Conservation (phyloP, 345 rosid genomes). For the Chamaenerion angustifolium region DNA sequence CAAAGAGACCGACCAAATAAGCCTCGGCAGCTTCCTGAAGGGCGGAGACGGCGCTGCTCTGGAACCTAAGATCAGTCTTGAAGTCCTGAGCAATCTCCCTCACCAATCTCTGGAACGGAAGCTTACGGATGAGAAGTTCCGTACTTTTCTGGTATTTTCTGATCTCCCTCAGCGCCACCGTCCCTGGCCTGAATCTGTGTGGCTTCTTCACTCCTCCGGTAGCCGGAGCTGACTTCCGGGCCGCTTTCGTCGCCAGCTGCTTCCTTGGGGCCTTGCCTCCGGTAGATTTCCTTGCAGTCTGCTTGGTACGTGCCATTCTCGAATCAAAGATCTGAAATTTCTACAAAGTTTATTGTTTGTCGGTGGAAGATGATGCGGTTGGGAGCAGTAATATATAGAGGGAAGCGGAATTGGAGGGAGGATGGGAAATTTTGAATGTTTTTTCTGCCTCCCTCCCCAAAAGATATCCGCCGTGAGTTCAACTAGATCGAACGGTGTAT, state of each 20-base stretch:
- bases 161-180: constrained; percentile 40
- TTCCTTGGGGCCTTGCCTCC: constrained; percentile 56
- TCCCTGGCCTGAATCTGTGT: constrained; percentile 49
- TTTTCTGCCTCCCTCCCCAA: too few species aligned
- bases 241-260: constrained; percentile 53
- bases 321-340: background rate
- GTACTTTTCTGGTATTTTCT: constrained; percentile 49
- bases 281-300: constrained; percentile 46
- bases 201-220: constrained; percentile 63
- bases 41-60: constrained; percentile 42
- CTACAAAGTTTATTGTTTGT: background rate
- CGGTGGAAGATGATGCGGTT: too few species aligned
- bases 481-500: background rate
- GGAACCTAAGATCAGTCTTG: constrained; percentile 44
- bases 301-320: constrained; percentile 58
- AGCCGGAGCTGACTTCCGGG: constrained; percentile 49
- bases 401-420: background rate
- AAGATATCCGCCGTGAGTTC: background rate
- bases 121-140: constrained; percentile 36
- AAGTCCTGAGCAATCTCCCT: constrained; percentile 52
- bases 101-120: constrained; percentile 39
- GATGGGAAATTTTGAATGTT: constrained; percentile 4
- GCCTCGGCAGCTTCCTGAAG: constrained; percentile 50
- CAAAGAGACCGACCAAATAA: constrained; percentile 35
- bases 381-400: constrained; percentile 3